A percentile compares a stretch with the other conserved stretches of the same genome.
Conservation (phyloP, 2,329 filamentous ascomycete species). For the Tolypocladium amazonense region DNA sequence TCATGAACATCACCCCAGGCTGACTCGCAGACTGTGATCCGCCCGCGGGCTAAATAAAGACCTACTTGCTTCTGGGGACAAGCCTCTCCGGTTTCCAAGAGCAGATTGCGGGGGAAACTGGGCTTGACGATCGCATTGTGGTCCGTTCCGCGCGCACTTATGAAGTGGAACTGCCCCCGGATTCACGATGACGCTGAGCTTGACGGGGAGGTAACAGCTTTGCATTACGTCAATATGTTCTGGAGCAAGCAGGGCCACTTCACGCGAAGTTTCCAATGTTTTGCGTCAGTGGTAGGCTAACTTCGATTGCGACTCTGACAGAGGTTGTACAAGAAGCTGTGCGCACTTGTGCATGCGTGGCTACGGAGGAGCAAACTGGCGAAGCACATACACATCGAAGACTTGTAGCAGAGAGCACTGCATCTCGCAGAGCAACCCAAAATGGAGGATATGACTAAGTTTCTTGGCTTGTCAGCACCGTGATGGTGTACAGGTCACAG, state of each 20-base stretch:
- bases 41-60: background rate
- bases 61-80: background rate
- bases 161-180: background rate
- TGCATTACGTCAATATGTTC: background rate
- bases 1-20: background rate
- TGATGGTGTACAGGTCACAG: background rate
- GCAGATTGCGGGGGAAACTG: background rate
- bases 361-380: too few relatives aligned
- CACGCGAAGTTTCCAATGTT: background rate
- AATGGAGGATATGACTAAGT: background rate
- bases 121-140: background rate
- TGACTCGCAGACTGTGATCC: background rate
- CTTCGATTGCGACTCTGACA: too few relatives aligned
- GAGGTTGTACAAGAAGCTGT: background rate
- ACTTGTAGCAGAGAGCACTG: background rate
- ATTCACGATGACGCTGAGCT: background rate
- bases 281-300: background rate
- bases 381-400: background rate
- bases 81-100: background rate
- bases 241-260: background rate
- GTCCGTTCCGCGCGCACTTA: background rate
- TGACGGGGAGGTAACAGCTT: background rate
- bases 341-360: background rate
- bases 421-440: background rate
- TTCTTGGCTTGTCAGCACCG: background rate